Evolutionary conservation across 2,329 filamentous ascomycete genomes (phyloP).

Genomic region (Berkeleyomyces rouxiae): DNA sequence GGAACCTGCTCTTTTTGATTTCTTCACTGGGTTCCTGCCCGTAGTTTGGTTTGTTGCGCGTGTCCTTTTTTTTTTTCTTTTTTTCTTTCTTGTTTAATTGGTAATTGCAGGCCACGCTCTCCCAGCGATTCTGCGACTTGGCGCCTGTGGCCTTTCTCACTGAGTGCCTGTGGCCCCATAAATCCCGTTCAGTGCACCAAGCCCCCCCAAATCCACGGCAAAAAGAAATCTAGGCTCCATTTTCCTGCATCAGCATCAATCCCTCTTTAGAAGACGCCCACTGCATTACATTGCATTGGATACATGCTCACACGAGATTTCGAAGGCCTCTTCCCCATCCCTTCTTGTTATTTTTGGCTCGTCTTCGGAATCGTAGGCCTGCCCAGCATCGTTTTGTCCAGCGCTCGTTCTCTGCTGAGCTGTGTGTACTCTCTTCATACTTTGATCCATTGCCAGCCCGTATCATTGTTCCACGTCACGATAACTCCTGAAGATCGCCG

Average conservation of each 20-base stretch:
- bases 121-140: background rate
- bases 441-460: background rate
- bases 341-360: background rate
- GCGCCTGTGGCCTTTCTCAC: background rate
- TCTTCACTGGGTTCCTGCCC: background rate
- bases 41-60: background rate
- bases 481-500: background rate
- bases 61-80: background rate
- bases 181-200: background rate
- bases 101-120: background rate
- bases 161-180: background rate
- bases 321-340: conserved; percentile 2
- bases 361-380: background rate
- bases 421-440: no score
- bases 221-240: conserved; percentile 13
- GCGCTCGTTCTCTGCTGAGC: no score
- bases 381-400: background rate
- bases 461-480: background rate
- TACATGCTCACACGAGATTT: conserved; percentile 1
- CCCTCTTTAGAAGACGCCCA: conserved; percentile 5
- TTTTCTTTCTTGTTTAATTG: background rate
- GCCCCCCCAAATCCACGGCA: background rate
- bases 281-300: background rate
- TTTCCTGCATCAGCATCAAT: conserved; percentile 10
- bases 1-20: background rate